Percentiles rank a stretch among this genome's conserved stretches.
Evolutionary conservation across 176 grass and related monocot genomes (phyloP).

Genomic region (Tillandsia fasciculata): DNA sequence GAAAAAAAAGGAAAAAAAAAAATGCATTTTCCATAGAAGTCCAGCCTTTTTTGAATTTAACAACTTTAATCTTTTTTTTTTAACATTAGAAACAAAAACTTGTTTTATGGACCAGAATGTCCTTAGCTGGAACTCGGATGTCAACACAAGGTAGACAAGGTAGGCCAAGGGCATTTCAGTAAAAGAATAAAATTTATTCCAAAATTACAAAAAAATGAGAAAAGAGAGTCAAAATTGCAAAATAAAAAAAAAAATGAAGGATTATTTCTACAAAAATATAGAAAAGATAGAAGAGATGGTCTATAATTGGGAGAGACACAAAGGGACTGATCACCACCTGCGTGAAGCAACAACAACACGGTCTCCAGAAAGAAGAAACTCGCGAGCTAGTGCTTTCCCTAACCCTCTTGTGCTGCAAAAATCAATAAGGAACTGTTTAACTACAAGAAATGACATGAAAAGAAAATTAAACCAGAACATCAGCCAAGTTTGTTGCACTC

Average conservation of each 20-base stretch:
- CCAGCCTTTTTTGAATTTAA: too few species aligned
- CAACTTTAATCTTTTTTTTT: too few species aligned
- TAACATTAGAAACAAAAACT: too few species aligned
- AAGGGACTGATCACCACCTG: constrained; percentile 40
- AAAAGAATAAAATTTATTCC: background rate
- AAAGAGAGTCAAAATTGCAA: too few species aligned
- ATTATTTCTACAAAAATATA: too few species aligned
- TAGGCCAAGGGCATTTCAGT: background rate
- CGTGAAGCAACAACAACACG: constrained; percentile 85
- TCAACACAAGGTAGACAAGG: too few species aligned
- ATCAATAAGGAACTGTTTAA: constrained; percentile 14
- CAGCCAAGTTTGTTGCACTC: too few species aligned
- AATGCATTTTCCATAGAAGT: too few species aligned
- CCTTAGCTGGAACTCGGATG: too few species aligned
- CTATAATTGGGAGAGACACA: background rate
- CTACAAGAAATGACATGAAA: background rate
- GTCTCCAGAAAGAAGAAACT: constrained; percentile 99
- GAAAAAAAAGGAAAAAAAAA: background rate
- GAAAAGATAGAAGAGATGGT: too few species aligned
- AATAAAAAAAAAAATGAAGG: too few species aligned
- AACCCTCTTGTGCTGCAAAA: constrained; percentile 82
- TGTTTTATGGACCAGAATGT: background rate
- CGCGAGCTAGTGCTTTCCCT: constrained; percentile 95
- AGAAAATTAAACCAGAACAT: too few species aligned
- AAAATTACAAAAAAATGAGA: background rate